These are phyloP conservation scores for Fimicolochytrium jonesii DNA, from an alignment of 192 early-diverging fungal genomes.

Conservation along the genomic window DNA sequence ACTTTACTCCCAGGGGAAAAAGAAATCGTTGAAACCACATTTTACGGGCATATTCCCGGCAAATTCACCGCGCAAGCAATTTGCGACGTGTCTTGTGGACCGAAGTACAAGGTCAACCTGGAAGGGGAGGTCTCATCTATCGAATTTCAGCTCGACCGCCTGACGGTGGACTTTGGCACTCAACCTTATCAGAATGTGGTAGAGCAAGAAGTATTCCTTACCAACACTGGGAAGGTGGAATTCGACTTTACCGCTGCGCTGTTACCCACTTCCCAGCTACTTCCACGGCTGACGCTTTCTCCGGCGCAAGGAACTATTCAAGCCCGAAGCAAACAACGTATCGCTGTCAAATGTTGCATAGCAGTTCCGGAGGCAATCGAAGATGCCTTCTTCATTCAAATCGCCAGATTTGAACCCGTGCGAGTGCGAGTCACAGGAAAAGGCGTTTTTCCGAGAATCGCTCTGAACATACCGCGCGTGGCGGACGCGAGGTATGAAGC, in stretches of 20 bases:
- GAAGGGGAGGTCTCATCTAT: conserved; percentile 49
- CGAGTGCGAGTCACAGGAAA: conserved; percentile 35
- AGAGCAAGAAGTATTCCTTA: conserved; percentile 49
- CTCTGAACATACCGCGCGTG: conserved; percentile 31
- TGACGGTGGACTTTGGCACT: conserved; percentile 43
- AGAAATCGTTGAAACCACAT: conserved; percentile 44
- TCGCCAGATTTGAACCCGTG: conserved; percentile 51
- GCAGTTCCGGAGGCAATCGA: conserved; percentile 43
- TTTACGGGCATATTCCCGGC: conserved; percentile 38
- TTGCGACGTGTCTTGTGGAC: conserved; percentile 55
- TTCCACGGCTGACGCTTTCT: conserved; percentile 35
- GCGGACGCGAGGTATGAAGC: conserved; percentile 28
- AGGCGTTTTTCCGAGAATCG: conserved; percentile 39
- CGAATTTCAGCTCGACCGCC: conserved; percentile 38
- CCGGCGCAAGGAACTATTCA: conserved; percentile 41
- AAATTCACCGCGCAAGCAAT: conserved; percentile 29
- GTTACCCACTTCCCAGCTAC: conserved; percentile 22
- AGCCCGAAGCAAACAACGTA: conserved; percentile 34
- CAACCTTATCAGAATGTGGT: conserved; percentile 50
- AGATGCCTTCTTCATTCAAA: conserved; percentile 50
- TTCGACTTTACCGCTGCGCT: conserved; percentile 47
- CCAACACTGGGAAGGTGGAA: conserved; percentile 45
- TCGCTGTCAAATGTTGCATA: conserved; percentile 42
- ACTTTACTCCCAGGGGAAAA: conserved; percentile 39
- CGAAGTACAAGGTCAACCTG: conserved; percentile 49